A percentile compares a stretch with the other conserved stretches of the same genome.
Conservation (phyloP, 2,329 filamentous ascomycete genomes). For the Tolypocladium nubicola region DNA sequence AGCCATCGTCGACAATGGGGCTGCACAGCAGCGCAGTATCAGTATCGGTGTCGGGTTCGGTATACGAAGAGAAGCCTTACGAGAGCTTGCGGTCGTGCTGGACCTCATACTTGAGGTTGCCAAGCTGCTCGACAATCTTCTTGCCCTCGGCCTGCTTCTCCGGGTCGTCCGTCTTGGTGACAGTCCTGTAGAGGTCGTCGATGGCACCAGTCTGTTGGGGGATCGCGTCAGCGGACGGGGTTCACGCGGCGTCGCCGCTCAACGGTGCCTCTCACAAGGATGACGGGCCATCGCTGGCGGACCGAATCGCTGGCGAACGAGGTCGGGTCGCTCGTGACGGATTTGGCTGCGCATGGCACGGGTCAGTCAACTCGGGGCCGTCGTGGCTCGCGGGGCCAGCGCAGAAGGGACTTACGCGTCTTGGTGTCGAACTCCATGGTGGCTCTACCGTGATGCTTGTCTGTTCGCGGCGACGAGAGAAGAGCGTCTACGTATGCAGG, state of each 20-base stretch:
- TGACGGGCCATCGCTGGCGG: constrained; percentile 83
- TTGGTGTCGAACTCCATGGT: constrained; percentile 69
- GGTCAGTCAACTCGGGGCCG: constrained; percentile 2
- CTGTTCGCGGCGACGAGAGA: not conserved
- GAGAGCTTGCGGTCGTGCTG: constrained; percentile 76
- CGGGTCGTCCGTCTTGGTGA: constrained; percentile 46
- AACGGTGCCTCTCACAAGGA: constrained; percentile 54
- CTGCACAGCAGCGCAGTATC: constrained; percentile 26
- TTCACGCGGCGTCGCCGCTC: too few relatives aligned
- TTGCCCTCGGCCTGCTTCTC: constrained; percentile 73
- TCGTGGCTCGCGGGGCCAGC: not conserved
- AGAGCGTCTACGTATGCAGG: not conserved
- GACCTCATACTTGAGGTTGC: constrained; percentile 84
- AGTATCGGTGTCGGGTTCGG: not conserved
- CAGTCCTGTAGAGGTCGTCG: constrained; percentile 81
- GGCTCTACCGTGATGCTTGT: not conserved
- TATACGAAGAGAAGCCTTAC: constrained; percentile 34
- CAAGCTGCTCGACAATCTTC: constrained; percentile 67
- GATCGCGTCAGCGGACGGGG: not conserved
- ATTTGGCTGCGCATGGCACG: constrained; percentile 47
- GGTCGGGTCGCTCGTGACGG: constrained; percentile 66
- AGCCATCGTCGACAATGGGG: constrained; percentile 66
- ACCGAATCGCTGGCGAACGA: constrained; percentile 86
- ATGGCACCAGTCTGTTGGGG: constrained; percentile 68
- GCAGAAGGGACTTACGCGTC: constrained; percentile 45